Conservation (phyloP, 805 yeast genomes). For the Ogataea naganishii region DNA sequence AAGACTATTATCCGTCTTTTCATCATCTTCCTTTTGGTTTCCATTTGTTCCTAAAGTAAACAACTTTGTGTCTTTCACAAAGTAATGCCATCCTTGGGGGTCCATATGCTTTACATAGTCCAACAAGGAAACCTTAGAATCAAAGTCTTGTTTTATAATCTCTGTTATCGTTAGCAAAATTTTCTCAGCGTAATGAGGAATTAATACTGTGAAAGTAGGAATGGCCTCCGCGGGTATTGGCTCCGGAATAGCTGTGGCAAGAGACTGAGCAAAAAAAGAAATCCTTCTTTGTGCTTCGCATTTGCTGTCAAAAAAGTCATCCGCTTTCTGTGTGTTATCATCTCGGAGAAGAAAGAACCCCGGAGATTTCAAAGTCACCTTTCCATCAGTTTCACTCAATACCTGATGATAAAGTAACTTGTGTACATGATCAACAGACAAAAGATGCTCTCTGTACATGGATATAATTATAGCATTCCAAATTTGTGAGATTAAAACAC, state of each 20-base stretch:
- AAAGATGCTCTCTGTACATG: conserved; percentile 44
- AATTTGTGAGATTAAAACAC: conserved; percentile 33
- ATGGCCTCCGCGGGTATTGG: conserved; percentile 38
- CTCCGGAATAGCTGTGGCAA: conserved; percentile 39
- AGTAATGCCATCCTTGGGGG: conserved; percentile 72
- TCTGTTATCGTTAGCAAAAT: conserved; percentile 35
- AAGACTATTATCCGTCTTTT: conserved; percentile 21
- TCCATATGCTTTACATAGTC: conserved; percentile 71
- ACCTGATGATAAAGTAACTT: conserved; percentile 29
- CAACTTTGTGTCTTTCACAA: conserved; percentile 67
- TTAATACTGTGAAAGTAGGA: conserved; percentile 42
- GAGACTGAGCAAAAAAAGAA: conserved; percentile 44
- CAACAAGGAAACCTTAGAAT: conserved; percentile 47
- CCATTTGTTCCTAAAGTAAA: conserved; percentile 49
- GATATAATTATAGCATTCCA: conserved; percentile 49
- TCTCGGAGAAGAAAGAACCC: conserved; percentile 40
- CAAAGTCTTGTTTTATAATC: conserved; percentile 34
- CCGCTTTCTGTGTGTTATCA: conserved; percentile 29
- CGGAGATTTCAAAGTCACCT: conserved; percentile 28
- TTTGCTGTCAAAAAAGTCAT: conserved; percentile 33
- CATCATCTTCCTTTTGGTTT: conserved; percentile 5
- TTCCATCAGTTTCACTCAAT: conserved; percentile 39
- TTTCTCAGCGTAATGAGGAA: conserved; percentile 46
- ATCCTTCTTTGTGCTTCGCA: conserved; percentile 45
- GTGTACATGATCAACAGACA: conserved; percentile 41